Evolutionary conservation across 257 asterid species (phyloP), one percentile per base, ranked within the genome.

Genomic region (Prunella vulgaris): DNA sequence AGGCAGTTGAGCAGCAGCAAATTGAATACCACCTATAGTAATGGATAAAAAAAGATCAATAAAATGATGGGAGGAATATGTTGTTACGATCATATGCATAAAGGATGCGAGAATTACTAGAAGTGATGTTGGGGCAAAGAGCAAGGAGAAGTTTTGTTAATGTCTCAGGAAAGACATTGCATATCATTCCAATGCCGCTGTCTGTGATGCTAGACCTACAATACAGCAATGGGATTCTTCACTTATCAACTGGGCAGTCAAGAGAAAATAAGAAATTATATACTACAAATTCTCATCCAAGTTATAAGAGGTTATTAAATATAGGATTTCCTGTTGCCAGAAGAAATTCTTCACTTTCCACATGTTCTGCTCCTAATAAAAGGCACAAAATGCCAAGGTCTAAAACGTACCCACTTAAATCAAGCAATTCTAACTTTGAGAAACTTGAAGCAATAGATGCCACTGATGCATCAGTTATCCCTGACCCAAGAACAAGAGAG

Each of bases 151-250:
- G 95, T 66, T 85, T 88, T n/a, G 88, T 80, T 71, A 94, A 65
- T 46, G 95, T 86, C 27, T 94, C 96, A 0, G 98, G 95, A 64
- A 87, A 87, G 62, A 84, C 93, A 72, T 94, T 94, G 89, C 99
- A 94, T 68, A 94, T 86, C 93, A 94, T 91, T 67, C 98, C 98
- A 78, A 94, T 80, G 71, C 99, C 97, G 68, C 96, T 86, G 68
- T 92, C 99, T 49, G 89, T 94, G 74, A 94, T 88, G 85, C 96
- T 79, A 33, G 99, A 94, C 87, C 99, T 94, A 77, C 25, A 77
- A 60, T 57, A 52, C 71, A 69, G 30, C 52, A 76, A 74, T 10
- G 37, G 35, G 21, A 49, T 68, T 65, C 15, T 48, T 46, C 17
- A 52, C 53, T 65, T 22, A 21, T 46, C 49, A 32, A 30, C 32